Conservation (phyloP, 768 basidiomycete genomes). For the Termitomyces sp. region DNA sequence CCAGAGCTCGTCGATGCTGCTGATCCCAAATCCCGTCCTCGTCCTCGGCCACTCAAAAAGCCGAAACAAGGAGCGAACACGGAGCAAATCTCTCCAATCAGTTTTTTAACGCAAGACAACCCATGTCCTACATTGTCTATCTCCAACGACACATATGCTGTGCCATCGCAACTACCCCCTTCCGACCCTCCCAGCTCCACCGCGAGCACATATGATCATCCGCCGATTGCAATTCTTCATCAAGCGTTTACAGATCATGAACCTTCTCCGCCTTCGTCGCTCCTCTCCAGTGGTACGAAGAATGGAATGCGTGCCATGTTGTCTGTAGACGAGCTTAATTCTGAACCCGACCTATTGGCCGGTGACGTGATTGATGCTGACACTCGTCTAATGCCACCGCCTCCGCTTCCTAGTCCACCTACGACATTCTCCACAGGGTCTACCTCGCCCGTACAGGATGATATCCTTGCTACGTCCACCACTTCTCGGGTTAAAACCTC, state of each 20-base stretch:
- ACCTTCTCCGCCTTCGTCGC: constrained; percentile 29
- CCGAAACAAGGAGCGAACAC: background rate
- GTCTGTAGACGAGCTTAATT: constrained; percentile 25
- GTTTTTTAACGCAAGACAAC: constrained; percentile 3
- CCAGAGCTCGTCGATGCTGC: constrained; percentile 13
- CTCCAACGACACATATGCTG: constrained; percentile 4
- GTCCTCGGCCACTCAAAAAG: constrained; percentile 7
- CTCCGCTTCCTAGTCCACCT: constrained; percentile 22
- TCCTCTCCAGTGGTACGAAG: constrained; percentile 9
- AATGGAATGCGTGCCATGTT: constrained; percentile 13
- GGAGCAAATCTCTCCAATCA: constrained; percentile 2
- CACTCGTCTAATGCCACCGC: constrained; percentile 10
- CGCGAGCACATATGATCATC: constrained; percentile 17
- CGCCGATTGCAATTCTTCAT: constrained; percentile 30
- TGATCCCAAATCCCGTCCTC: constrained; percentile 6
- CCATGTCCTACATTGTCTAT: constrained; percentile 16
- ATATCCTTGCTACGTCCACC: background rate
- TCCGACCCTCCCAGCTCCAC: constrained; percentile 30
- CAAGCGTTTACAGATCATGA: constrained; percentile 11
- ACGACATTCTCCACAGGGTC: constrained; percentile 43
- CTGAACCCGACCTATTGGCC: constrained; percentile 9
- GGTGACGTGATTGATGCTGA: constrained; percentile 1
- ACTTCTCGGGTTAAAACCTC: background rate
- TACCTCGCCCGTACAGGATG: constrained; percentile 19
- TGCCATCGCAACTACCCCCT: constrained; percentile 24